phyloP scores from a whole-genome alignment of 345 rosid species.

The Gossypium ekmanianum region DNA sequence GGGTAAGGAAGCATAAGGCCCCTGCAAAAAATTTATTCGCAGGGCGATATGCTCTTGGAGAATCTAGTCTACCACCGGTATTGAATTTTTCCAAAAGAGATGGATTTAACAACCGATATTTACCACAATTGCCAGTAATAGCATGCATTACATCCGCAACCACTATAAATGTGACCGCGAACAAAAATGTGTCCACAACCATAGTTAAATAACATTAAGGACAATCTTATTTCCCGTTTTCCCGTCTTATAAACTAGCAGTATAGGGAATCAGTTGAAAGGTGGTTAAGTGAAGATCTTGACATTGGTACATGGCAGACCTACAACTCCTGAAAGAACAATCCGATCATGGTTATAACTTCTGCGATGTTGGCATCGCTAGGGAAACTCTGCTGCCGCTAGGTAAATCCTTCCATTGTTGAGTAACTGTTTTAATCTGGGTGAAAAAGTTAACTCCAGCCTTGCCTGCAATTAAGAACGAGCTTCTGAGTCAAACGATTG shows the following conservation, averaged over 20 bases:
- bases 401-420: slow-evolving; percentile 98
- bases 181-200: background rate
- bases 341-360: slow-evolving; percentile 30
- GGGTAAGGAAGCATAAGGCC: background rate
- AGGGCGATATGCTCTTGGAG: background rate
- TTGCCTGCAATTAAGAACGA: slow-evolving; percentile 51
- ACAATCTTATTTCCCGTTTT: background rate
- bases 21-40: background rate
- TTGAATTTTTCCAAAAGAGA: too few relatives aligned
- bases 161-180: background rate
- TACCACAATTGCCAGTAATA: too few relatives aligned
- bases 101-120: too few relatives aligned
- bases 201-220: background rate
- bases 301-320: background rate
- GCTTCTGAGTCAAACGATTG: background rate
- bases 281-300: background rate
- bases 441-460: slow-evolving; percentile 90
- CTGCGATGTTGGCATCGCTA: slow-evolving; percentile 98
- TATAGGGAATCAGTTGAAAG: background rate
- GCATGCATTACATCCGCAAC: background rate
- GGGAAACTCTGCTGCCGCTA: slow-evolving; percentile 58
- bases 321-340: background rate
- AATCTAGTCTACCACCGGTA: background rate
- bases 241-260: background rate
- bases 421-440: slow-evolving; percentile 90